Conservation (phyloP, 345 rosid species). For the Gossypium stocksii region DNA sequence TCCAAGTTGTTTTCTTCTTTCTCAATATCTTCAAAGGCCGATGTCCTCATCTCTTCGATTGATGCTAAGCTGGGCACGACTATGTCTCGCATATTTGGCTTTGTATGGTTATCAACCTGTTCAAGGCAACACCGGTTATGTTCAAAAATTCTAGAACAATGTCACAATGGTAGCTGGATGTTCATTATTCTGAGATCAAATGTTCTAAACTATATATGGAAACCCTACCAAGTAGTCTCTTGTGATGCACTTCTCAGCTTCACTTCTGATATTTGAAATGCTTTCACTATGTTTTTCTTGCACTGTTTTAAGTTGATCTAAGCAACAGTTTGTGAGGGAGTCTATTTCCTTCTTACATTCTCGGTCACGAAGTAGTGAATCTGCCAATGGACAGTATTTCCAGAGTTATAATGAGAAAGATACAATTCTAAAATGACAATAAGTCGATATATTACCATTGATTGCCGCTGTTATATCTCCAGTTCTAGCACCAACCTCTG, state of each 20-base stretch:
- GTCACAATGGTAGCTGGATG: background rate
- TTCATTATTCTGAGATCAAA: too few relatives aligned
- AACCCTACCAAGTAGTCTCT: slow-evolving; percentile 67
- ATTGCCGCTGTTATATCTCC: slow-evolving; percentile 39
- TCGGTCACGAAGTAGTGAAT: slow-evolving; percentile 47
- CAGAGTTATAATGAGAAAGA: background rate
- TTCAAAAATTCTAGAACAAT: background rate
- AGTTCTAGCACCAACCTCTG: slow-evolving; percentile 38
- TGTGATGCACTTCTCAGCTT: slow-evolving; percentile 64
- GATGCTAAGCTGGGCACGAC: slow-evolving; percentile 64
- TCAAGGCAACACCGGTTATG: background rate
- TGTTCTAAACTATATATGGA: background rate
- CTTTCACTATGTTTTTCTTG: slow-evolving; percentile 60
- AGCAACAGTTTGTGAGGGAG: slow-evolving; percentile 41
- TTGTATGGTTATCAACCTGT: slow-evolving; percentile 58
- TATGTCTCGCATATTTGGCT: slow-evolving; percentile 50
- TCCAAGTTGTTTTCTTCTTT: slow-evolving; percentile 30
- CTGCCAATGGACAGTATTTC: slow-evolving; percentile 29
- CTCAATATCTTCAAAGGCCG: slow-evolving; percentile 12
- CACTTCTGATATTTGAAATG: slow-evolving; percentile 48
- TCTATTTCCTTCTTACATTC: slow-evolving; percentile 46
- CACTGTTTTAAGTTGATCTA: slow-evolving; percentile 44
- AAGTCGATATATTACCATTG: slow-evolving; percentile 40
- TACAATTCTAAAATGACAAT: background rate
- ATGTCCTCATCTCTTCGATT: slow-evolving; percentile 63